Base-by-base conservation (phyloP, 148 eudicot species). In the Silene latifolia region DNA sequence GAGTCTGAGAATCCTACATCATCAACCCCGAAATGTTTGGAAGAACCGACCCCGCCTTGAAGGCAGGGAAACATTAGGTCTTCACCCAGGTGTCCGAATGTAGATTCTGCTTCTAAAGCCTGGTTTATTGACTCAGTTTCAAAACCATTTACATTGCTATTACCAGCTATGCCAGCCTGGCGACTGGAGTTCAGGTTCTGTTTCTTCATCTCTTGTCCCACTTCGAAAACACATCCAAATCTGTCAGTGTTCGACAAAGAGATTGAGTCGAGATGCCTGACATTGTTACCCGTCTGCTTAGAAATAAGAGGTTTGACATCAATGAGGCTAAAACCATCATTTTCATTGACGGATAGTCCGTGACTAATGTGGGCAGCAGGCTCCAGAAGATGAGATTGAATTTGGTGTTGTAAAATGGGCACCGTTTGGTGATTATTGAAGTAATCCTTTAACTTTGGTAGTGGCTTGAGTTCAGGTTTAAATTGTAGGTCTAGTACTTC, bases 401-500 rank as follows among this genome's bases (percentile, higher is more conserved):
- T 57, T 35, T 71, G 81, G 69, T 81, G 81, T 60, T 69, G 81
- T 42, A 71, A 29, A 63, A 56, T 64, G 13, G 83, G 81, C 56
- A 72, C 35, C 20, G 77, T 48, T 32, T 80, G 75, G 42, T 78
- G 80, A 79, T 76, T 80, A 78, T 76, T 79, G 85, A 86, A 84
- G 63, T 76, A 65, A 51, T 71, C 73, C 53, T 77, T 82, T 46
- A 67, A 56, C 27, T 74, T 80, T 64, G 78, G 70, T 27, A 75
- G 77, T 48, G 83, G 68, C 48, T 86, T 82, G 20, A 67, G 76
- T 61, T 86, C 90, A 61, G 76, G 76, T 71, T 85, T 85, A 60
- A 81, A 79, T 73, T 88, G 89, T 54, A 72, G 76, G 57, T 89
- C 82, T 27, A 81, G 82, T 35, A 71, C 75, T 67, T 84, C 83